These are phyloP conservation scores for Wallacemonas sp. DNA, from an alignment of 208 protist genomes.

Conservation along the genomic window DNA sequence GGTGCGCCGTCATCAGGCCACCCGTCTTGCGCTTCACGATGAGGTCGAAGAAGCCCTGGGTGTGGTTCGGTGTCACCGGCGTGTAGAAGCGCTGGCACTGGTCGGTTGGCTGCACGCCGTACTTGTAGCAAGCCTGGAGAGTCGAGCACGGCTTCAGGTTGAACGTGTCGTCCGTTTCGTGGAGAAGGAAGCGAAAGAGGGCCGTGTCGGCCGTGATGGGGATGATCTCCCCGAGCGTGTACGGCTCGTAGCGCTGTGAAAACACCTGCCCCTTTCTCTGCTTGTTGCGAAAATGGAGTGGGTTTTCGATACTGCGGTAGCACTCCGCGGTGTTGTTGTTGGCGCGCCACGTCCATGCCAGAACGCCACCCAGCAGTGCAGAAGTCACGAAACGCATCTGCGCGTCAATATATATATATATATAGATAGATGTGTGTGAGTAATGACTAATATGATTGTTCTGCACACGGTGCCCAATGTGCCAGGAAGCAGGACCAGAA, in stretches of 20 bases:
- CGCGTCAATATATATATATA: conserved; percentile 4
- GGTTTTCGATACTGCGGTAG: conserved; percentile 78
- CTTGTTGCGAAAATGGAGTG: conserved; percentile 70
- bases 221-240: conserved; percentile 81
- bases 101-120: conserved; percentile 80
- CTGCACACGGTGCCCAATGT: too few relatives aligned
- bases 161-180: conserved; percentile 73
- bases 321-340: conserved; percentile 34
- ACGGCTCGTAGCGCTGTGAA: conserved; percentile 81
- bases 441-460: too few relatives aligned
- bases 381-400: conserved; percentile 53
- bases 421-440: conserved; percentile 2
- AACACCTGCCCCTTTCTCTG: conserved; percentile 55
- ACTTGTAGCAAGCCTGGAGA: conserved; percentile 90
- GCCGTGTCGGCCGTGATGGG: conserved; percentile 87
- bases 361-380: conserved; percentile 28
- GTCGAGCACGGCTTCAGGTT: conserved; percentile 86
- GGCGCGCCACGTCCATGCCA: conserved; percentile 26
- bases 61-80: conserved; percentile 84
- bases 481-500: too few relatives aligned
- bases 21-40: conserved; percentile 85
- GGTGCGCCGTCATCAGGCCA: conserved; percentile 83
- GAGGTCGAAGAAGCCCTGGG: conserved; percentile 88
- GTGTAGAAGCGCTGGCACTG: conserved; percentile 93
- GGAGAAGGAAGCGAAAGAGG: conserved; percentile 88